A percentile compares a stretch with the other conserved stretches of the same genome.
These are phyloP conservation scores for Erysimum cheiri DNA, from an alignment of 441 rosid genomes.

Conservation along the genomic window DNA sequence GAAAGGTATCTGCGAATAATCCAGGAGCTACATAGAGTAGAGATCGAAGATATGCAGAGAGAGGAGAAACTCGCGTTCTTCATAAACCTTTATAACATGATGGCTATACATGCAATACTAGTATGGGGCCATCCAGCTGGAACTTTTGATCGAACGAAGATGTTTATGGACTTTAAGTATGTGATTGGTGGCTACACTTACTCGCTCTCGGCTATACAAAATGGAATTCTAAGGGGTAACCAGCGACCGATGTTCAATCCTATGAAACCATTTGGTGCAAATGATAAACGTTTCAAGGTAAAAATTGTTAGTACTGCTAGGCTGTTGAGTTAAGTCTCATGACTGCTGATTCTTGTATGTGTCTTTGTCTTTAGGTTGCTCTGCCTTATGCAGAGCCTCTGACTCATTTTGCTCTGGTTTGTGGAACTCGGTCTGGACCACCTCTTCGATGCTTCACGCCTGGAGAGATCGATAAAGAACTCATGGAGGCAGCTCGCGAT, in stretches of 20 bases:
- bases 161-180: slow-evolving; percentile 82
- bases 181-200: slow-evolving; percentile 73
- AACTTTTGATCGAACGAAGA: slow-evolving; percentile 70
- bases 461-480: slow-evolving; percentile 73
- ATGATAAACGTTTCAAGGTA: slow-evolving; percentile 74
- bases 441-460: slow-evolving; percentile 77
- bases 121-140: slow-evolving; percentile 76
- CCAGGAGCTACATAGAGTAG: slow-evolving; percentile 84
- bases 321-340: background rate
- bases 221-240: slow-evolving; percentile 82
- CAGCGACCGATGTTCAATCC: slow-evolving; percentile 79
- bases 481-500: slow-evolving; percentile 69
- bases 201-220: slow-evolving; percentile 86
- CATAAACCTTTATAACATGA: slow-evolving; percentile 83
- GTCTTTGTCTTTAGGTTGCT: slow-evolving; percentile 51
- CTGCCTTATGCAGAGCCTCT: slow-evolving; percentile 70
- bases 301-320: background rate
- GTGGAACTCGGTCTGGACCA: slow-evolving; percentile 84
- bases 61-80: slow-evolving; percentile 88
- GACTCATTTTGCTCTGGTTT: slow-evolving; percentile 77
- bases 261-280: slow-evolving; percentile 74
- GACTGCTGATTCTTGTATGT: background rate
- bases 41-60: slow-evolving; percentile 63
- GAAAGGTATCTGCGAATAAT: slow-evolving; percentile 74
- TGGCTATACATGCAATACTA: slow-evolving; percentile 84